Percentiles rank a stretch among this genome's conserved stretches.
Conservation (phyloP, 257 asterid genomes). For the Petrea volubilis region DNA sequence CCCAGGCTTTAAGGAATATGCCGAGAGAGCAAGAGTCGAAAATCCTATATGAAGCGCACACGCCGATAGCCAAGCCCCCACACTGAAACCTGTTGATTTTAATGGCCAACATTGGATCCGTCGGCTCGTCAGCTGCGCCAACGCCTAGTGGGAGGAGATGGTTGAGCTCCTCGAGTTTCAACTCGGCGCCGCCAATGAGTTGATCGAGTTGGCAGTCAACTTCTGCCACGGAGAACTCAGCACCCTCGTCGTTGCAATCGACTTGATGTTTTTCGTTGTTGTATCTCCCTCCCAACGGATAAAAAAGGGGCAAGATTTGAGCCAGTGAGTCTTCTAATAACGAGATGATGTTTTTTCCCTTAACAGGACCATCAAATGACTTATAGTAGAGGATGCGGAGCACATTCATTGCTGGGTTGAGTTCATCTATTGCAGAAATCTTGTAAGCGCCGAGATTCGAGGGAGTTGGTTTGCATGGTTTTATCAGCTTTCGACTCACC, state of each 20-base stretch:
- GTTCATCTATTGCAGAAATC: conserved; percentile 23
- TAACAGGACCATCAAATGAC: background rate
- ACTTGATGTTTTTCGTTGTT: background rate
- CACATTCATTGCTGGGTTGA: conserved; percentile 21
- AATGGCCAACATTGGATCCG: background rate
- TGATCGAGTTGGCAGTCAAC: background rate
- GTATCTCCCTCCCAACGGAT: conserved; percentile 18
- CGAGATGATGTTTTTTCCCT: background rate
- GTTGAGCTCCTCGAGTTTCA: background rate
- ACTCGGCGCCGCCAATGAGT: background rate
- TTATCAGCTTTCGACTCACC: conserved; percentile 5
- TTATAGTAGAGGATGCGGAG: conserved; percentile 17
- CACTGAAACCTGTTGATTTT: conserved; percentile 23
- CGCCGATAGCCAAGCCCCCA: conserved; percentile 32
- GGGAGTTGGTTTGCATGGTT: conserved; percentile 23
- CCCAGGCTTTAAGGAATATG: conserved; percentile 33
- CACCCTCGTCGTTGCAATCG: conserved; percentile 17
- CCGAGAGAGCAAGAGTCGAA: conserved; percentile 6
- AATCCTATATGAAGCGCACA: conserved; percentile 23
- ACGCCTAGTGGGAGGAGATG: conserved; percentile 3
- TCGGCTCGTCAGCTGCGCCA: conserved; percentile 1
- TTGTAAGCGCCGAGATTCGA: conserved; percentile 12
- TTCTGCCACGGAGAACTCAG: background rate
- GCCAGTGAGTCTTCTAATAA: no score
- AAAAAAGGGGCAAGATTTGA: no score